phyloP scores from a whole-genome alignment of 1,284 basidiomycete species.

The Volvariella surrecta region DNA sequence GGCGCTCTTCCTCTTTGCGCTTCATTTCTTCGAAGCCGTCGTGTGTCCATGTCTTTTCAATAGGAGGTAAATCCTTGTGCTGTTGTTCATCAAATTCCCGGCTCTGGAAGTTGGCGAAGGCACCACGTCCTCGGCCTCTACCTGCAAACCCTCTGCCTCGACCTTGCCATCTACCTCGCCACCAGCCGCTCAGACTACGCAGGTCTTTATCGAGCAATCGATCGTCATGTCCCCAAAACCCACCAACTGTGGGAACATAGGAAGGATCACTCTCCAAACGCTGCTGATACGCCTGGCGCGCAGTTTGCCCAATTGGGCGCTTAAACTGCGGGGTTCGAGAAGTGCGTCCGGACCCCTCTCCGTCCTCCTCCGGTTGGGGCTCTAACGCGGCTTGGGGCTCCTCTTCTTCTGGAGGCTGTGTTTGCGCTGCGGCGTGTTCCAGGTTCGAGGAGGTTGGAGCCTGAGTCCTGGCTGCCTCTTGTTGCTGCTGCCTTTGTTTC shows the following conservation, averaged over 20 bases:
- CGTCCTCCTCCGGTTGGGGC: not conserved
- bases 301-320: slow-evolving; percentile 45
- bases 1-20: slow-evolving; percentile 50
- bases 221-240: slow-evolving; percentile 90
- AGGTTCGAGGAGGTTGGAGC: too few relatives aligned
- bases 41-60: slow-evolving; percentile 68
- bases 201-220: slow-evolving; percentile 69
- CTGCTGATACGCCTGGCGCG: slow-evolving; percentile 70
- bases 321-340: slow-evolving; percentile 12
- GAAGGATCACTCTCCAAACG: slow-evolving; percentile 75
- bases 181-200: slow-evolving; percentile 72
- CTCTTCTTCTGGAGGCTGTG: slow-evolving; percentile 11
- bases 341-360: slow-evolving; percentile 5
- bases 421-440: too few relatives aligned
- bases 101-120: slow-evolving; percentile 17
- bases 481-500: slow-evolving; percentile 13
- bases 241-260: slow-evolving; percentile 78
- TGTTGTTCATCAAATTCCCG: slow-evolving; percentile 3
- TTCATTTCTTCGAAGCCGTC: slow-evolving; percentile 83
- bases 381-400: slow-evolving; percentile 15
- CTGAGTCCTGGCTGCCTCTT: too few relatives aligned
- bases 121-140: slow-evolving; percentile 51
- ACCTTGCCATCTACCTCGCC: slow-evolving; percentile 70
- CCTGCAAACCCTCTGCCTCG: slow-evolving; percentile 26
- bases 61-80: slow-evolving; percentile 24